These are phyloP conservation scores for Berberis vulgaris DNA, from an alignment of 164 flowering plant genomes.

Conservation along the genomic window DNA sequence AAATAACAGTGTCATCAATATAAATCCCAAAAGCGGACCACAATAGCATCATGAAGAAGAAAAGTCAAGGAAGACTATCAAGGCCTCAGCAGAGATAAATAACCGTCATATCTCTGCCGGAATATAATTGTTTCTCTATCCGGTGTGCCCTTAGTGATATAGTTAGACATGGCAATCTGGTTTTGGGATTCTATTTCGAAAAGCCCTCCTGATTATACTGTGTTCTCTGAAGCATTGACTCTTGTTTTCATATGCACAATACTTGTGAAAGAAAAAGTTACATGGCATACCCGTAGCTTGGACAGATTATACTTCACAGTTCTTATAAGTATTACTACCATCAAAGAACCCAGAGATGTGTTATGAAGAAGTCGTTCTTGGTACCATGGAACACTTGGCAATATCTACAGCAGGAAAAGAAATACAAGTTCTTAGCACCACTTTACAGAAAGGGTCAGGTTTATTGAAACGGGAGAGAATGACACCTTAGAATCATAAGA, in stretches of 20 bases:
- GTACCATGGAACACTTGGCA: conserved; percentile 93
- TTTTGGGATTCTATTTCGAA: too few relatives aligned
- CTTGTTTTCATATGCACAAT: background rate
- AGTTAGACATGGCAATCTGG: too few relatives aligned
- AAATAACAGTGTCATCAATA: too few relatives aligned
- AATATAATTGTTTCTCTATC: too few relatives aligned
- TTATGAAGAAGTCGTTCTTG: conserved; percentile 86
- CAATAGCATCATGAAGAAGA: too few relatives aligned
- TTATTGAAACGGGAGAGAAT: background rate
- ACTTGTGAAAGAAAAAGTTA: background rate
- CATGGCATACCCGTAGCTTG: conserved; percentile 65
- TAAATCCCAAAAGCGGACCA: too few relatives aligned
- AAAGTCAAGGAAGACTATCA: too few relatives aligned
- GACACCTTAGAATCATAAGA: background rate
- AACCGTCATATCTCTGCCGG: too few relatives aligned
- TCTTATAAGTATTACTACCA: conserved; percentile 85
- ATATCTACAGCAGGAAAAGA: conserved; percentile 34
- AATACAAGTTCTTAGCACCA: background rate
- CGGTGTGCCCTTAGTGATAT: too few relatives aligned
- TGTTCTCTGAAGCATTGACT: too few relatives aligned
- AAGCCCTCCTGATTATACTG: too few relatives aligned
- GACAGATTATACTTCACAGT: conserved; percentile 91
- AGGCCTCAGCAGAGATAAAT: too few relatives aligned
- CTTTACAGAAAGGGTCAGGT: background rate
- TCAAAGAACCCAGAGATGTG: conserved; percentile 89